These are phyloP conservation scores for Podaxis mareebaensis DNA, from an alignment of 768 basidiomycete genomes.

Conservation along the genomic window DNA sequence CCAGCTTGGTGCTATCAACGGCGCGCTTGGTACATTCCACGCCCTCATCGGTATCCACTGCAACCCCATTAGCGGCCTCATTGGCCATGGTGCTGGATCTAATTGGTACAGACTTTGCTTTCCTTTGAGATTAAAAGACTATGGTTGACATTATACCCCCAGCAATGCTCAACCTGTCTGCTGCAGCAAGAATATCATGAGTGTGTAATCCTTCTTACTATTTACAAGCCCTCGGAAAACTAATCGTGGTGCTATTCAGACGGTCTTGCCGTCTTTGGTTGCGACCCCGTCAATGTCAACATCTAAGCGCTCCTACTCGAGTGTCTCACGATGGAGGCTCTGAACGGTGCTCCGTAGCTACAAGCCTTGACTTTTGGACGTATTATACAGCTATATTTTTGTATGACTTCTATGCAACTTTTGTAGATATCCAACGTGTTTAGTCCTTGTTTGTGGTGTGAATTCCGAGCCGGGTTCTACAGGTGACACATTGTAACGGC, in stretches of 20 bases:
- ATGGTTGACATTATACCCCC: background rate
- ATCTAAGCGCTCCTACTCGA: conserved; percentile 3
- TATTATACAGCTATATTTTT: too few relatives aligned
- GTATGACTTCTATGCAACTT: too few relatives aligned
- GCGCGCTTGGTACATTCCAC: background rate
- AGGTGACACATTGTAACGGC: too few relatives aligned
- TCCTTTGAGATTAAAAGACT: background rate
- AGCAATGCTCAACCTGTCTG: conserved; percentile 22
- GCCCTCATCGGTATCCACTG: conserved; percentile 20
- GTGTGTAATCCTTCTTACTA: conserved; percentile 18
- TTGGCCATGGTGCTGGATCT: conserved; percentile 20
- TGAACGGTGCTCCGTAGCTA: too few relatives aligned
- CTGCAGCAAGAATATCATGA: conserved; percentile 24
- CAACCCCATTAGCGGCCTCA: conserved; percentile 22
- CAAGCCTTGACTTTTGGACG: too few relatives aligned
- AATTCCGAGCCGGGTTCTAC: too few relatives aligned
- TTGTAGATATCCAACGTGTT: too few relatives aligned
- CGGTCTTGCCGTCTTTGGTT: conserved; percentile 21
- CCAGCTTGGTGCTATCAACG: background rate
- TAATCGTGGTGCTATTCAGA: conserved; percentile 9
- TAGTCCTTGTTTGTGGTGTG: too few relatives aligned
- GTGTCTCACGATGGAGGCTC: background rate
- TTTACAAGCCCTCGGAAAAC: background rate
- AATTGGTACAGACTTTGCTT: conserved; percentile 16
- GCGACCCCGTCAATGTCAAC: conserved; percentile 23